Evolutionary conservation across 2,329 filamentous ascomycete species (phyloP).

Genomic region (Cryoendolithus antarcticus): DNA sequence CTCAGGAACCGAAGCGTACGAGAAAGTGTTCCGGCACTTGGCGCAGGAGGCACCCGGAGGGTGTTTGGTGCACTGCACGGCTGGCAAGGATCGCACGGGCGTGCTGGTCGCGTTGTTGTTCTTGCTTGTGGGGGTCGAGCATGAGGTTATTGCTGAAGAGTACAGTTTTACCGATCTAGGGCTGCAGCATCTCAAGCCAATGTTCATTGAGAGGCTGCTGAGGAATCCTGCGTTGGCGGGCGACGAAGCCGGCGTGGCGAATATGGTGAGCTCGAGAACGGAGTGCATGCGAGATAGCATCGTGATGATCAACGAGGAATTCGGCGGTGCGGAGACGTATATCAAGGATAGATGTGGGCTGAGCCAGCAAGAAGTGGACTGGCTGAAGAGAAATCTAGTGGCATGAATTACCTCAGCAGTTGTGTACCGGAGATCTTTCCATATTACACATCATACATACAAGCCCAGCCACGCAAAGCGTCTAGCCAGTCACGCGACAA

Average conservation of each 20-base stretch:
- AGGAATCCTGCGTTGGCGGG: slow-evolving; percentile 38
- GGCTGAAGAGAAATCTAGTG: slow-evolving; percentile 31
- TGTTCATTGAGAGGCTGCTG: slow-evolving; percentile 41
- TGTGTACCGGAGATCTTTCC: too few relatives aligned
- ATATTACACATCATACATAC: too few relatives aligned
- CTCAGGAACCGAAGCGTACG: slow-evolving; percentile 41
- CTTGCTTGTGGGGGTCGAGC: slow-evolving; percentile 48
- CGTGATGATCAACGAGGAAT: slow-evolving; percentile 44
- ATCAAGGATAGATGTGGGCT: slow-evolving; percentile 47
- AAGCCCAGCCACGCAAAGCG: too few relatives aligned
- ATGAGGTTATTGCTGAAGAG: slow-evolving; percentile 49
- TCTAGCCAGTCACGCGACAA: too few relatives aligned
- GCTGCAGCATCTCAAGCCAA: slow-evolving; percentile 31
- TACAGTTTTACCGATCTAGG: slow-evolving; percentile 57
- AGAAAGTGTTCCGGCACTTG: slow-evolving; percentile 50
- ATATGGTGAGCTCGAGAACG: slow-evolving; percentile 32
- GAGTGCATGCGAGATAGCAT: slow-evolving; percentile 42
- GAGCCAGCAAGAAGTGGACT: slow-evolving; percentile 41
- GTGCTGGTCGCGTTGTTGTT: slow-evolving; percentile 56
- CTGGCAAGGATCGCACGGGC: slow-evolving; percentile 67
- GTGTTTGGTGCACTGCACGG: slow-evolving; percentile 59
- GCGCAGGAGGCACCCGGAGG: slow-evolving; percentile 31
- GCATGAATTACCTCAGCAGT: too few relatives aligned
- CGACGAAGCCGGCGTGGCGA: slow-evolving; percentile 31
- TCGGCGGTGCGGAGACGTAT: slow-evolving; percentile 54